Percentiles rank a stretch among this genome's conserved stretches.
Evolutionary conservation across 2,329 filamentous ascomycete species (phyloP).

Genomic region (Septoria petroselini): DNA sequence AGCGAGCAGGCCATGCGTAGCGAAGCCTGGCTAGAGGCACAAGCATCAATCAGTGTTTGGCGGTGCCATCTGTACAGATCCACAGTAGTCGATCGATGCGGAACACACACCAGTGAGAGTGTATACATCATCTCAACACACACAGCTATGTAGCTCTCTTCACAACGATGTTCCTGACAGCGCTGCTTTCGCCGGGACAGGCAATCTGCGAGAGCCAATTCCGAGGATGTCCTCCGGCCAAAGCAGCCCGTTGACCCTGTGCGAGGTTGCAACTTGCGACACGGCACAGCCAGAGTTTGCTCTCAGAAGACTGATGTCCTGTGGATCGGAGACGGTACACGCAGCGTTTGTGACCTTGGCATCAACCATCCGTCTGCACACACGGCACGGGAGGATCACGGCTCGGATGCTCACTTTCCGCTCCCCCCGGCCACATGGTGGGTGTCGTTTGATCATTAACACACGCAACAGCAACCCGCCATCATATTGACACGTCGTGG

Average conservation of each 20-base stretch:
- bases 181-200: neutral
- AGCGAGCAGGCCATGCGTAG: neutral
- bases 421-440: neutral
- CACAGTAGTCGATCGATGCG: too few relatives aligned
- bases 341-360: neutral
- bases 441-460: neutral
- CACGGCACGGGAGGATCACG: slow-evolving; percentile 1
- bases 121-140: too few relatives aligned
- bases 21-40: neutral
- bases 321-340: neutral
- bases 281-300: neutral
- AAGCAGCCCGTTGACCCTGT: neutral
- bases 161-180: too few relatives aligned
- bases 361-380: neutral
- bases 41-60: too few relatives aligned
- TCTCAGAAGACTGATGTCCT: neutral
- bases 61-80: too few relatives aligned
- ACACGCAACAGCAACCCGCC: neutral
- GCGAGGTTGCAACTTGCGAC: neutral
- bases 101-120: too few relatives aligned
- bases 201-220: neutral
- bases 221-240: neutral
- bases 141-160: too few relatives aligned
- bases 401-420: neutral
- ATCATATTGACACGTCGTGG: neutral